Conservation (phyloP, 805 yeast genomes). For the Saccharomycopsis olivae region DNA sequence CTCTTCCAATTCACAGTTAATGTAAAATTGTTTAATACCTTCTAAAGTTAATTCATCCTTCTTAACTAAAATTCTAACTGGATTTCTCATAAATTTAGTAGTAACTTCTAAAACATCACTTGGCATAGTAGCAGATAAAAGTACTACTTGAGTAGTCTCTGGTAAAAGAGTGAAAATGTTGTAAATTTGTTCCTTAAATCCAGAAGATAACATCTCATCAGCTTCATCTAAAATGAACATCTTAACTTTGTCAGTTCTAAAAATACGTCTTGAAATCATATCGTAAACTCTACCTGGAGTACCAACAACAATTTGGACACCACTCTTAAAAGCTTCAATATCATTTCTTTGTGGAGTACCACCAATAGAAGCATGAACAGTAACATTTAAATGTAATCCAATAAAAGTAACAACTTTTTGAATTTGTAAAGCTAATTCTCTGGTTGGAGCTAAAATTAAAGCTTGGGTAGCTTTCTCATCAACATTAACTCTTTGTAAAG, state of each 20-base stretch:
- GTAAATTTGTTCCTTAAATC: conserved; percentile 92
- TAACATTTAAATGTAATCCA: conserved; percentile 80
- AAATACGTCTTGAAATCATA: conserved; percentile 74
- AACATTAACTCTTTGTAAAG: conserved; percentile 76
- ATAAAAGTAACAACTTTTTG: conserved; percentile 77
- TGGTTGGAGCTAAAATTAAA: conserved; percentile 84
- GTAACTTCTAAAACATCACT: conserved; percentile 87
- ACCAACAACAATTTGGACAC: conserved; percentile 90
- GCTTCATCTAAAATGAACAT: conserved; percentile 94
- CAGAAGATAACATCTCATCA: conserved; percentile 85
- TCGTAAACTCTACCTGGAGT: conserved; percentile 95
- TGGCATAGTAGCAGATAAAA: conserved; percentile 92
- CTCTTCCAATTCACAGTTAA: conserved; percentile 85
- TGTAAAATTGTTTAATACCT: conserved; percentile 87
- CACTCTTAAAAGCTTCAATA: conserved; percentile 56
- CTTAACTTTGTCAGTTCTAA: conserved; percentile 67
- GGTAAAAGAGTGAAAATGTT: conserved; percentile 83
- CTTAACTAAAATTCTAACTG: conserved; percentile 88
- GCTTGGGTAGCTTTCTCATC: conserved; percentile 75
- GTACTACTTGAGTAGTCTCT: conserved; percentile 79
- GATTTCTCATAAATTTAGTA: conserved; percentile 83
- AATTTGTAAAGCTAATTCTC: conserved; percentile 92
- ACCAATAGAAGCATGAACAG: conserved; percentile 88
- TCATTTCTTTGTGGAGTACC: conserved; percentile 82
- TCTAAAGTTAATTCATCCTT: conserved; percentile 89